A percentile compares a stretch with the other conserved stretches of the same genome.
phyloP scores from a whole-genome alignment of 305 asterid genomes.

The Fraxinus floribunda region DNA sequence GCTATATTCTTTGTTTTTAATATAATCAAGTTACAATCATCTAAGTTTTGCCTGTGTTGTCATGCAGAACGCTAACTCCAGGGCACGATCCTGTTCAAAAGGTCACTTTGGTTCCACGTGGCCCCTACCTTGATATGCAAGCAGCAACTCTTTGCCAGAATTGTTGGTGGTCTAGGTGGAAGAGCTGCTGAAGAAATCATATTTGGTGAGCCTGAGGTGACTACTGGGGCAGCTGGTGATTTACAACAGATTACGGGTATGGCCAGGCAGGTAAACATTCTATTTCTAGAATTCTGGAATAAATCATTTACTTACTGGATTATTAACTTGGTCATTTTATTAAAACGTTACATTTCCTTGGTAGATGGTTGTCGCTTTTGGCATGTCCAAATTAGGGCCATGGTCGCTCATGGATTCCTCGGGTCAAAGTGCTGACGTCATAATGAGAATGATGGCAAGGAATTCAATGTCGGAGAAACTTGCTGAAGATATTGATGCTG shows the following conservation, averaged over 20 bases:
- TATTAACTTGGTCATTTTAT: background rate
- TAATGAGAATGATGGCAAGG: slow-evolving; percentile 98
- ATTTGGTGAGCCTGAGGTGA: slow-evolving; percentile 88
- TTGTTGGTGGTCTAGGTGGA: slow-evolving; percentile 98
- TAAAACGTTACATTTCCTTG: background rate
- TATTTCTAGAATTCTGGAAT: background rate
- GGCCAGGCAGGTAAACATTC: slow-evolving; percentile 68
- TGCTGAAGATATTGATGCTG: slow-evolving; percentile 86
- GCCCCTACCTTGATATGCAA: slow-evolving; percentile 88
- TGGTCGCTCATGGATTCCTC: slow-evolving; percentile 91
- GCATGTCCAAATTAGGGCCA: slow-evolving; percentile 92
- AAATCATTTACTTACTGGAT: background rate
- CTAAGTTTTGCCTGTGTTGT: slow-evolving; percentile 2
- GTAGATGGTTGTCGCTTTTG: slow-evolving; percentile 91
- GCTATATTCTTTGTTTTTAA: no score
- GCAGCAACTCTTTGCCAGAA: slow-evolving; percentile 86
- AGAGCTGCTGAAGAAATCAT: slow-evolving; percentile 94
- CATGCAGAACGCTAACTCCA: slow-evolving; percentile 81
- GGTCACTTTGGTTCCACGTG: slow-evolving; percentile 88
- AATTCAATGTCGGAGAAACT: slow-evolving; percentile 95
- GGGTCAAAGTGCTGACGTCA: slow-evolving; percentile 73
- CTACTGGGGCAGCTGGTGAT: slow-evolving; percentile 95
- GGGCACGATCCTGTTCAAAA: slow-evolving; percentile 95
- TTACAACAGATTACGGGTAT: slow-evolving; percentile 84
- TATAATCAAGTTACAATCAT: no score